Base-by-base conservation (phyloP, 2,329 filamentous ascomycete genomes). In the Periconia sp. region DNA sequence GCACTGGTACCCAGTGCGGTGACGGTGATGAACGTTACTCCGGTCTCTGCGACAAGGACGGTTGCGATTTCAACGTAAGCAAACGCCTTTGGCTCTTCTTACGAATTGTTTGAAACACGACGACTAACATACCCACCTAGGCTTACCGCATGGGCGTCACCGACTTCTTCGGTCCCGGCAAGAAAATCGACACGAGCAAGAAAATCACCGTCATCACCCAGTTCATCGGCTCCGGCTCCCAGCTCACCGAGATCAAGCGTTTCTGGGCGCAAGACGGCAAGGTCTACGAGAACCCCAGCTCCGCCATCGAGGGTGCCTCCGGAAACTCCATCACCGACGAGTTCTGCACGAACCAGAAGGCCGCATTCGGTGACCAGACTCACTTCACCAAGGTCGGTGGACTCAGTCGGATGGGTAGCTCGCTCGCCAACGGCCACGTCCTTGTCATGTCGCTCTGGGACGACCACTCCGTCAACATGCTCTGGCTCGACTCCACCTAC, bases 401-500 rank as follows among this genome's bases (percentile, higher is more conserved):
- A 19, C 70, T 86, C 57, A 66, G 75, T 6, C 73, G 72, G 41
- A 84, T 89, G 79, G 78, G 79, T 57, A 68, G 75, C 1, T 85
- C 83, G 20, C 73, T 88, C 41, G 68, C 71, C 6, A 62, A 78
- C 31, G 85, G 84, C 35, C 85, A 88, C 82, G 85, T 87, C 37
- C 78, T 89, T 14, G 85, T 87, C 60, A 79, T 89, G 78, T 81
- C 77, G 20, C 74, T 86, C 54, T 83, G 81, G 80, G 84, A 88
- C 66, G 87, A 90, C 75, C 82, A 89, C 74, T 73, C 82, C 55
- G 76, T 82, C 65, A 81, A 87, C 75, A 90, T 91, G 87, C 81
- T 88, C 65, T 91, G 88, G 88, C 82, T 91, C 63, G 88, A 91
- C 77, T 83, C 82, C 56, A 82, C 77, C 69, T 88, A 82, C 77